Percentiles rank a stretch among this genome's conserved stretches.
Conservation (phyloP, 2,329 filamentous ascomycete genomes). For the Aspergillus ibericus region DNA sequence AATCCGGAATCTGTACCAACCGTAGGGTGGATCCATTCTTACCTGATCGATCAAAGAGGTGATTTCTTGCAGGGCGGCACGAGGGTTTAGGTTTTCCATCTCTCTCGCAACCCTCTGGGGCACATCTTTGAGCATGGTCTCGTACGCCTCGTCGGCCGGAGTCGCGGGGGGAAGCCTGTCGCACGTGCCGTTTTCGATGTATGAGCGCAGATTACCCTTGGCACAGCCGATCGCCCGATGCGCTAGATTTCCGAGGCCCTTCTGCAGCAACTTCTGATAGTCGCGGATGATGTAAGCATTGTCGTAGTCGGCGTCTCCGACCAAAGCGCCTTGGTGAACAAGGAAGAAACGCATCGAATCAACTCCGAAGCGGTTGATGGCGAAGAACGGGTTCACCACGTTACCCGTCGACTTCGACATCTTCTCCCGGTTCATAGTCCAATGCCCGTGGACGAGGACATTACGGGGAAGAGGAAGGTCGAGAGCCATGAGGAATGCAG, state of each 20-base stretch:
- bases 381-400: slow-evolving; percentile 91
- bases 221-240: slow-evolving; percentile 68
- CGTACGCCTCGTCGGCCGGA: slow-evolving; percentile 38
- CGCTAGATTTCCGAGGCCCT: slow-evolving; percentile 76
- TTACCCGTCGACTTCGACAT: slow-evolving; percentile 98
- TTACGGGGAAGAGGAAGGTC: slow-evolving; percentile 74
- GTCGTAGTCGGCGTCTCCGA: slow-evolving; percentile 78
- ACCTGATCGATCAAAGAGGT: slow-evolving; percentile 64
- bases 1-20: background rate
- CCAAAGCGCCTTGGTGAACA: slow-evolving; percentile 73
- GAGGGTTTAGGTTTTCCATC: slow-evolving; percentile 66
- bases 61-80: slow-evolving; percentile 64
- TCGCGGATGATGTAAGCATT: slow-evolving; percentile 72
- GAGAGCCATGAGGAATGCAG: slow-evolving; percentile 87
- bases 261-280: slow-evolving; percentile 78
- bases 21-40: slow-evolving; percentile 21
- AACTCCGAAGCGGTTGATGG: slow-evolving; percentile 81
- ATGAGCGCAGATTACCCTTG: slow-evolving; percentile 66
- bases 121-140: slow-evolving; percentile 42
- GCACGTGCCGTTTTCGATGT: slow-evolving; percentile 49
- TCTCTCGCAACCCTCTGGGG: slow-evolving; percentile 47
- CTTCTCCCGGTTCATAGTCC: slow-evolving; percentile 87
- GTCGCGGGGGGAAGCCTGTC: slow-evolving; percentile 30
- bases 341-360: slow-evolving; percentile 91
- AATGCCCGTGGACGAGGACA: slow-evolving; percentile 88